Percentiles rank a stretch among this genome's conserved stretches.
phyloP scores from a whole-genome alignment of 164 flowering plant species.

The Umbilicus rupestris region DNA sequence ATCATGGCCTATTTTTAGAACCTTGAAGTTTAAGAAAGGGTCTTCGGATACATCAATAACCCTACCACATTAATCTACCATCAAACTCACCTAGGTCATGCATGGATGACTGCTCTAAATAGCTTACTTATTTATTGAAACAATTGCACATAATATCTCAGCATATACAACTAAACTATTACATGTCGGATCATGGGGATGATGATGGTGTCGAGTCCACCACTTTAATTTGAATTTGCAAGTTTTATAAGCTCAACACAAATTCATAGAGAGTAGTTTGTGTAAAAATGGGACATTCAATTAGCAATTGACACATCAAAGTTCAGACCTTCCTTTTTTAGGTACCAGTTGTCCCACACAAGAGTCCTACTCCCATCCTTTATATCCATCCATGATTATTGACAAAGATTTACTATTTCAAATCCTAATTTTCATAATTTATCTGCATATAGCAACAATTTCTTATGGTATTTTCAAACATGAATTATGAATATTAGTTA shows the following conservation, averaged over 20 bases:
- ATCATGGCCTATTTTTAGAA: too few species aligned
- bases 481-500: background rate
- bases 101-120: too few species aligned
- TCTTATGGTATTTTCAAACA: too few species aligned
- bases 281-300: too few species aligned
- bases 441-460: too few species aligned
- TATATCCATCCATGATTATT: background rate
- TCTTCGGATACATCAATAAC: too few species aligned
- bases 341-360: background rate
- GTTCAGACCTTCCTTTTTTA: background rate
- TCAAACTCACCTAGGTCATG: too few species aligned
- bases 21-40: too few species aligned
- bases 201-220: background rate
- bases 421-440: too few species aligned
- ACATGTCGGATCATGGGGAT: background rate
- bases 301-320: slow-evolving; percentile 3
- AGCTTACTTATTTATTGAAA: background rate
- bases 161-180: background rate
- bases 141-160: background rate
- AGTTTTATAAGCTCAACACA: background rate
- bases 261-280: background rate
- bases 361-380: background rate
- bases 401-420: background rate
- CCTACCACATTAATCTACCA: too few species aligned
- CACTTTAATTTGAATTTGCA: background rate